Evolutionary conservation across 805 yeast genomes (phyloP).

Genomic region (Candida argentea): DNA sequence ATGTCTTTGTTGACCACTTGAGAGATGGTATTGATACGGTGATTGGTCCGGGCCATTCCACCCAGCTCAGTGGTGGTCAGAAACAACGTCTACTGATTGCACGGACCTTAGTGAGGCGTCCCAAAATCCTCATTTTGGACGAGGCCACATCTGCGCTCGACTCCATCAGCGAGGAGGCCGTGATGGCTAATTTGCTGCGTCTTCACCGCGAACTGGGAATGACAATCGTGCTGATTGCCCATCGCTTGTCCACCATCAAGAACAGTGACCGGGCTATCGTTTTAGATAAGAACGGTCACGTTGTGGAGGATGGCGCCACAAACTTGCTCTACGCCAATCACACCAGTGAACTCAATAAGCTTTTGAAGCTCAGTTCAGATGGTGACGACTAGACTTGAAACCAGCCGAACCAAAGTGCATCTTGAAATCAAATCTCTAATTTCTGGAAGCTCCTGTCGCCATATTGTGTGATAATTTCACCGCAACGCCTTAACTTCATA

Average conservation of each 20-base stretch:
- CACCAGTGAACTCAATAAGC: slow-evolving; percentile 23
- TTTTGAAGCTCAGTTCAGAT: slow-evolving; percentile 19
- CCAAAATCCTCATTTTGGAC: slow-evolving; percentile 74
- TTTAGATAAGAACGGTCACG: slow-evolving; percentile 39
- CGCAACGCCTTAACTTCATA: too few relatives aligned
- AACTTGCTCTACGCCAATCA: slow-evolving; percentile 16
- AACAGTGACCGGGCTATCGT: slow-evolving; percentile 78
- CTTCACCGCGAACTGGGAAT: slow-evolving; percentile 43
- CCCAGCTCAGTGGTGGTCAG: slow-evolving; percentile 89
- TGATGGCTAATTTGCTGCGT: slow-evolving; percentile 57
- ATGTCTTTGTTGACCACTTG: slow-evolving; percentile 55
- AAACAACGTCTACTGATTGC: slow-evolving; percentile 90
- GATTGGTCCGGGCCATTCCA: slow-evolving; percentile 64
- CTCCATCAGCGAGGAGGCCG: slow-evolving; percentile 77
- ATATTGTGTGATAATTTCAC: too few relatives aligned
- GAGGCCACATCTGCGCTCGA: slow-evolving; percentile 95
- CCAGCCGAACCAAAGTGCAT: too few relatives aligned
- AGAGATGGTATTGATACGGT: slow-evolving; percentile 76
- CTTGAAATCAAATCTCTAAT: too few relatives aligned
- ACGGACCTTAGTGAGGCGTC: slow-evolving; percentile 69
- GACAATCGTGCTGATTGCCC: slow-evolving; percentile 86
- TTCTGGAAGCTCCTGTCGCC: too few relatives aligned
- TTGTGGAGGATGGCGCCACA: slow-evolving; percentile 53
- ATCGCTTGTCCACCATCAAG: slow-evolving; percentile 77
- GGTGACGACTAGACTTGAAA: too few relatives aligned